A percentile compares a stretch with the other conserved stretches of the same genome.
These are phyloP conservation scores for Taphrina confusa DNA, from an alignment of 1,139 yeast species.

Conservation along the genomic window DNA sequence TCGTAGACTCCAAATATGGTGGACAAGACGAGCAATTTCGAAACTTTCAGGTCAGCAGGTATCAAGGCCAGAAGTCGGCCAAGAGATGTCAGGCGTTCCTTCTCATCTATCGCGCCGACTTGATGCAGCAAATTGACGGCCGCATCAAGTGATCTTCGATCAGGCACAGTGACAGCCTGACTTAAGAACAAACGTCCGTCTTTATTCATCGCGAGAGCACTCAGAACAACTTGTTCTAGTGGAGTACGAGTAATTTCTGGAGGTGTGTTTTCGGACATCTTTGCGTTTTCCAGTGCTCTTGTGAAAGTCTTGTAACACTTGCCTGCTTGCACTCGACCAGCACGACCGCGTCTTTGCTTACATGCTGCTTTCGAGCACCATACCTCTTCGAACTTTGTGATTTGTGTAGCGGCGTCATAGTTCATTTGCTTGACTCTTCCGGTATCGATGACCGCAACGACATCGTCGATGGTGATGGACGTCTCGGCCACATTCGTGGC, in stretches of 20 bases:
- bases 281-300: slow-evolving; percentile 54
- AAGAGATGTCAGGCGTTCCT: slow-evolving; percentile 58
- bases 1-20: slow-evolving; percentile 84
- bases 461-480: slow-evolving; percentile 89
- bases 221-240: slow-evolving; percentile 74
- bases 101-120: slow-evolving; percentile 66
- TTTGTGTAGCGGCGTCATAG: slow-evolving; percentile 66
- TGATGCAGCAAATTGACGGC: slow-evolving; percentile 65
- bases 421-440: slow-evolving; percentile 80
- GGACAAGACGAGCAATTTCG: slow-evolving; percentile 75
- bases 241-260: slow-evolving; percentile 89
- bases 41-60: slow-evolving; percentile 84
- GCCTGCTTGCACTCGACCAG: slow-evolving; percentile 92
- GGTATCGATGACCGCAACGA: slow-evolving; percentile 85
- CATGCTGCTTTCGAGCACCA: slow-evolving; percentile 93
- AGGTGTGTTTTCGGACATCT: slow-evolving; percentile 70
- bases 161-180: slow-evolving; percentile 82
- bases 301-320: slow-evolving; percentile 80
- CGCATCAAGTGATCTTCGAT: slow-evolving; percentile 57
- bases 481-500: slow-evolving; percentile 85
- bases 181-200: slow-evolving; percentile 64
- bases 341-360: slow-evolving; percentile 93
- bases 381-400: slow-evolving; percentile 70
- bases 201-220: slow-evolving; percentile 86
- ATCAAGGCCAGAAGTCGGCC: slow-evolving; percentile 74